A percentile compares a stretch with the other conserved stretches of the same genome.
These are phyloP conservation scores for Globisporangium cystogenes DNA, from an alignment of 352 stramenopile genomes.

Conservation along the genomic window DNA sequence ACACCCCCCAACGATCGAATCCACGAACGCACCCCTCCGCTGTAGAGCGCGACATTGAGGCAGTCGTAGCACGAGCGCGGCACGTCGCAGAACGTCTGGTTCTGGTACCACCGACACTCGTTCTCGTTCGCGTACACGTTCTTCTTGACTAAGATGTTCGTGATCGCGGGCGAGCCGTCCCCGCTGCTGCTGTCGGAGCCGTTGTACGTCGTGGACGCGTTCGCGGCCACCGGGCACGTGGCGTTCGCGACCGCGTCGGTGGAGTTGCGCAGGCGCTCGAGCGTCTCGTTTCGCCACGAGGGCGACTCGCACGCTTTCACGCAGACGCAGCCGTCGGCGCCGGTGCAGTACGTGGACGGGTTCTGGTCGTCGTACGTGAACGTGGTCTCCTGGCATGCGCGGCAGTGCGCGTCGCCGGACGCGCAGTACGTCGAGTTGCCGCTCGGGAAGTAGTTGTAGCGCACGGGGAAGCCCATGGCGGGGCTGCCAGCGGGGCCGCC, in stretches of 20 bases:
- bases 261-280: slow-evolving; percentile 21
- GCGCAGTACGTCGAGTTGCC: slow-evolving; percentile 55
- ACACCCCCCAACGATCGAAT: too few relatives aligned
- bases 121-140: slow-evolving; percentile 31
- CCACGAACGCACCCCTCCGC: slow-evolving; percentile 1
- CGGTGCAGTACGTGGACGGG: slow-evolving; percentile 44
- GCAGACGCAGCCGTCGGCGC: slow-evolving; percentile 36
- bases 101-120: slow-evolving; percentile 63
- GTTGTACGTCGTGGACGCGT: slow-evolving; percentile 14
- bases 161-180: slow-evolving; percentile 1
- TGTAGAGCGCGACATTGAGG: slow-evolving; percentile 35
- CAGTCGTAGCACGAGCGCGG: slow-evolving; percentile 60
- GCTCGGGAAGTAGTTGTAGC: slow-evolving; percentile 58
- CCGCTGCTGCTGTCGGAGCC: slow-evolving; percentile 10
- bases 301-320: slow-evolving; percentile 45
- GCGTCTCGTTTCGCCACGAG: slow-evolving; percentile 34
- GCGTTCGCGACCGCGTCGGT: slow-evolving; percentile 15
- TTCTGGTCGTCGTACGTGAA: slow-evolving; percentile 35
- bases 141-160: slow-evolving; percentile 12
- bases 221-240: slow-evolving; percentile 27
- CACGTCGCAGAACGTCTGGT: slow-evolving; percentile 36
- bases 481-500: slow-evolving; percentile 20
- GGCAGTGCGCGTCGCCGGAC: slow-evolving; percentile 27
- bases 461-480: slow-evolving; percentile 28
- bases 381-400: slow-evolving; percentile 22